A percentile compares a stretch with the other conserved stretches of the same genome.
These are phyloP conservation scores for Mucor ambiguus DNA, from an alignment of 371 early-diverging fungal genomes.

Conservation along the genomic window DNA sequence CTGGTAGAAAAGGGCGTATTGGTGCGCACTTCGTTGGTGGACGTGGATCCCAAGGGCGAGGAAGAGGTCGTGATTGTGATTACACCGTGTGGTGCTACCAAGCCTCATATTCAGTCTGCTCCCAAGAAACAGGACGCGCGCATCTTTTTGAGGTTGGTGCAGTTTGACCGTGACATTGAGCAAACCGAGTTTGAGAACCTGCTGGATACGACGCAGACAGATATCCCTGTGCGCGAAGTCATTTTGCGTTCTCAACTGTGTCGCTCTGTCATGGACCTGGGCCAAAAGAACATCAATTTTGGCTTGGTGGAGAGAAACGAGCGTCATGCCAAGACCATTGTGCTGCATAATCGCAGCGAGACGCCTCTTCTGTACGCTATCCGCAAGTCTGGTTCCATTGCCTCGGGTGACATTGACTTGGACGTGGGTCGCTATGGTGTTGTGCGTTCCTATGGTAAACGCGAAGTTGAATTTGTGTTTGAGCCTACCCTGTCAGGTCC, in stretches of 20 bases:
- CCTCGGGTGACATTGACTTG: conserved; percentile 89
- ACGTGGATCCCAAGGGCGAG: conserved; percentile 72
- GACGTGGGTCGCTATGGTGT: conserved; percentile 83
- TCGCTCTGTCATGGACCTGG: conserved; percentile 89
- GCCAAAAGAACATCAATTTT: conserved; percentile 97
- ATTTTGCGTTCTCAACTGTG: conserved; percentile 85
- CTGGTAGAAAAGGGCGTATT: conserved; percentile 74
- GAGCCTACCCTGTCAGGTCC: conserved; percentile 87
- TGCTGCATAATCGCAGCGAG: conserved; percentile 91
- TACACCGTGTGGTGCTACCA: conserved; percentile 60
- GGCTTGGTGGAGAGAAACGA: conserved; percentile 91
- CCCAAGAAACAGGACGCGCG: conserved; percentile 83
- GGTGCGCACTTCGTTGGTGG: conserved; percentile 62
- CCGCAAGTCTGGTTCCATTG: conserved; percentile 94
- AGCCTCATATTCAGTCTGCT: conserved; percentile 68
- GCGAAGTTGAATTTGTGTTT: conserved; percentile 92
- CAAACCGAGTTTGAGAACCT: conserved; percentile 75
- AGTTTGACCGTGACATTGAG: conserved; percentile 67
- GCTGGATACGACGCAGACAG: conserved; percentile 55
- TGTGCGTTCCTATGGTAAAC: conserved; percentile 89
- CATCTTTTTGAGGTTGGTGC: conserved; percentile 74
- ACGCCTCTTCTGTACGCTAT: conserved; percentile 89
- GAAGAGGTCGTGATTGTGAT: conserved; percentile 80
- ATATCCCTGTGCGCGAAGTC: conserved; percentile 94
- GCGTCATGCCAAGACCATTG: conserved; percentile 83